Evolutionary conservation across 2,329 filamentous ascomycete genomes (phyloP).

Genomic region (Calonectria hawksworthii): DNA sequence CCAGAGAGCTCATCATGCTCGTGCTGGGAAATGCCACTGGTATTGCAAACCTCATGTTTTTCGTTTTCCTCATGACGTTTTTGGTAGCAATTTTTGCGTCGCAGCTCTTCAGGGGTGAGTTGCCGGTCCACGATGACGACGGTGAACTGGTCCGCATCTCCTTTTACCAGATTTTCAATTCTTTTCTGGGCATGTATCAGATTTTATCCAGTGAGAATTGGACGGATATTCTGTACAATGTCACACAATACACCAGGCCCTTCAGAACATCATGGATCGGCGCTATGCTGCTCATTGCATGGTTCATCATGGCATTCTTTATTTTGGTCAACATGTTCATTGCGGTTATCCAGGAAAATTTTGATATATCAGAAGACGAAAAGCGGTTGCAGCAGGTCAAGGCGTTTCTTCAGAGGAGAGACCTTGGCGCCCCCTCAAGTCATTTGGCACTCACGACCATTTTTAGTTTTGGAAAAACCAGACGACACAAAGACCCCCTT

Average conservation of each 20-base stretch:
- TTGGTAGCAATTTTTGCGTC: constrained; percentile 93
- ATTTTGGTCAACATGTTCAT: constrained; percentile 99
- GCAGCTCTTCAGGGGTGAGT: constrained; percentile 91
- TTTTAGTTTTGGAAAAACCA: constrained; percentile 73
- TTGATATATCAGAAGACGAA: constrained; percentile 98
- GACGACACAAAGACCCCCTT: constrained; percentile 81
- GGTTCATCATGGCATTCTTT: constrained; percentile 96
- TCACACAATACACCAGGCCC: constrained; percentile 76
- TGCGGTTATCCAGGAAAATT: constrained; percentile 99
- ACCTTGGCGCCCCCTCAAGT: constrained; percentile 78
- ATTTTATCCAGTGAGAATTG: constrained; percentile 96
- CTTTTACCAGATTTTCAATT: constrained; percentile 94
- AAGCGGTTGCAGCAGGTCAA: constrained; percentile 97
- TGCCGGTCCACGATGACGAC: constrained; percentile 73
- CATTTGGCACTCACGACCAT: constrained; percentile 84
- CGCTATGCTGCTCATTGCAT: constrained; percentile 89
- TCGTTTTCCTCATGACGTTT: constrained; percentile 96
- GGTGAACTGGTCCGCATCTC: constrained; percentile 78
- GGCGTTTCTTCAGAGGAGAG: constrained; percentile 92
- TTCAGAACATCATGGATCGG: constrained; percentile 91
- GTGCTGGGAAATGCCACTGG: constrained; percentile 93
- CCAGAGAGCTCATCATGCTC: constrained; percentile 85
- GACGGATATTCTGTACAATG: constrained; percentile 88
- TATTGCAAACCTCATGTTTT: constrained; percentile 94
- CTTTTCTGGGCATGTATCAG: constrained; percentile 98